These are phyloP conservation scores for Acanthamoeba sp. DNA, from an alignment of 208 protist genomes.

Conservation along the genomic window DNA sequence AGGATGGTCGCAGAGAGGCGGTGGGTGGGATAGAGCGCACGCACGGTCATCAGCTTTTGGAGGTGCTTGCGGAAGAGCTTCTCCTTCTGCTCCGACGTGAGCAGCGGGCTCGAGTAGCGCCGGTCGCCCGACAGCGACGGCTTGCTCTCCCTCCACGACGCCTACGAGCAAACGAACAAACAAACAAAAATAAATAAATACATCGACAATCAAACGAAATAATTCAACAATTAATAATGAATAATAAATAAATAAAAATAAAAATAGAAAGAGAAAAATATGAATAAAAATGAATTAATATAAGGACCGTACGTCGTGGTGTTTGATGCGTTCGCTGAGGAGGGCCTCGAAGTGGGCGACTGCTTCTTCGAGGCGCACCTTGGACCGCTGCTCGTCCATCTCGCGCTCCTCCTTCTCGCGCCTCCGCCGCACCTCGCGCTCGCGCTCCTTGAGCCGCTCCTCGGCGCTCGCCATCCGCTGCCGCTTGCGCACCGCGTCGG, in stretches of 20 bases:
- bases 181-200: too few species aligned
- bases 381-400: conserved; percentile 4
- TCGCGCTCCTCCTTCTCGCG: background rate
- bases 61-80: background rate
- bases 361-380: background rate
- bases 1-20: background rate
- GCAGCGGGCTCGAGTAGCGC: background rate
- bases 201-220: too few species aligned
- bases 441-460: conserved; percentile 3
- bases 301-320: background rate
- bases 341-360: background rate
- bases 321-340: conserved; percentile 28
- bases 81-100: conserved; percentile 16
- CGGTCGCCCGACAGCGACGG: background rate
- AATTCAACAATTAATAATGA: too few species aligned
- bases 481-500: background rate
- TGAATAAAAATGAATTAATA: background rate
- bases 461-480: conserved; percentile 22
- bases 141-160: background rate
- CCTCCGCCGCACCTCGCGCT: background rate
- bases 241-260: background rate
- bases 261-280: background rate
- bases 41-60: background rate
- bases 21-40: background rate
- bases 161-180: background rate